Conservation (phyloP, 768 basidiomycete genomes). For the Leucosporidium creatinivorum region DNA sequence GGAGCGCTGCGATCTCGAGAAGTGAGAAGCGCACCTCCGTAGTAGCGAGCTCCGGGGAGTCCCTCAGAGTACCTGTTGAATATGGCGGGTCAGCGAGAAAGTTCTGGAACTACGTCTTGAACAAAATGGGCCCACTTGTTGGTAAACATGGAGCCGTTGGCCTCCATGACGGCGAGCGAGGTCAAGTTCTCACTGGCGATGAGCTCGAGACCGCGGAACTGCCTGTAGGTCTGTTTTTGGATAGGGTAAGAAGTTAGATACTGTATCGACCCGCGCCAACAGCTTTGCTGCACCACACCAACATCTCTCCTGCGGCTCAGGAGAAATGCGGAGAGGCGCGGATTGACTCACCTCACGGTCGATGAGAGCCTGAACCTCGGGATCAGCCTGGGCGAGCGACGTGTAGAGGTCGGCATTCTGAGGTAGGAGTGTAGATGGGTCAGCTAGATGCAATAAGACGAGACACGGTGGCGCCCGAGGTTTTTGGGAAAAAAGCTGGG, state of each 20-base stretch:
- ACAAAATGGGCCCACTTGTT: slow-evolving; percentile 59
- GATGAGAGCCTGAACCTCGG: slow-evolving; percentile 92
- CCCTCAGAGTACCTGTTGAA: slow-evolving; percentile 68
- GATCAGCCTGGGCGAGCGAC: slow-evolving; percentile 82
- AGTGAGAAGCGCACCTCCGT: slow-evolving; percentile 26
- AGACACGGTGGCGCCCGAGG: not conserved
- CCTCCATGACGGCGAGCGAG: slow-evolving; percentile 89
- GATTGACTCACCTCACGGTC: slow-evolving; percentile 48
- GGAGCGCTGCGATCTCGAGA: not conserved
- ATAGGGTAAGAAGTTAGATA: too few relatives aligned
- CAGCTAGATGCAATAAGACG: not conserved
- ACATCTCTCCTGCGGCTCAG: too few relatives aligned
- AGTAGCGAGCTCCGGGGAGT: slow-evolving; percentile 71
- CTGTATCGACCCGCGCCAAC: too few relatives aligned
- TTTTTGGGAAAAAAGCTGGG: not conserved
- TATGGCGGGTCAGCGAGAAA: not conserved
- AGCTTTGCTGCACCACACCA: too few relatives aligned
- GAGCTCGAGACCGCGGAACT: slow-evolving; percentile 94
- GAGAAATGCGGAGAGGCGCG: not conserved
- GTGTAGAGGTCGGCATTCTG: slow-evolving; percentile 90
- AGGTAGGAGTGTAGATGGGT: not conserved
- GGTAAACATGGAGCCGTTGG: slow-evolving; percentile 95
- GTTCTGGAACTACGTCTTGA: not conserved
- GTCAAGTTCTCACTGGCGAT: slow-evolving; percentile 99
- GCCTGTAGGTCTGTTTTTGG: slow-evolving; percentile 77